These are phyloP conservation scores for Tetrahymena borealis DNA, from an alignment of 73 alveolate species.

Conservation along the genomic window DNA sequence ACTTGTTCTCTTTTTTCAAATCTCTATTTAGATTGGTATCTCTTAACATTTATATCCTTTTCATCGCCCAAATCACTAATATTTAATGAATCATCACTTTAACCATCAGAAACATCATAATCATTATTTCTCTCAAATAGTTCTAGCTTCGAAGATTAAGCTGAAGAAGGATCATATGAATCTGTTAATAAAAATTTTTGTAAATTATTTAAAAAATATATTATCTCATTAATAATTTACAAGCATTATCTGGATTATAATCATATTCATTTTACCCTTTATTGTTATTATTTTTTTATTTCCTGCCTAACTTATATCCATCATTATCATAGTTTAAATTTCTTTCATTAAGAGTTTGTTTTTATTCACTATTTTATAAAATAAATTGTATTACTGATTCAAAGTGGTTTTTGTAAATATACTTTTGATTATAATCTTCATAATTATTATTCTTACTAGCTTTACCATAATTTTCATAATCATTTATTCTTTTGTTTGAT, in stretches of 20 bases:
- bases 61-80: background rate
- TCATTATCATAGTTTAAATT: background rate
- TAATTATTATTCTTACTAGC: background rate
- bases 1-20: background rate
- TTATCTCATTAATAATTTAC: background rate
- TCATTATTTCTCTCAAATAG: background rate
- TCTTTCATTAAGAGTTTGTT: background rate
- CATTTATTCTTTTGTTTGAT: background rate
- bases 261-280: too few relatives aligned
- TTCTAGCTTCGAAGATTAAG: background rate
- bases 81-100: background rate
- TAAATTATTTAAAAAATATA: background rate
- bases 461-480: background rate
- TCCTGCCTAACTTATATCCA: background rate
- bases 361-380: background rate
- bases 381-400: background rate
- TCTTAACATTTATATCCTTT: background rate
- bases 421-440: background rate
- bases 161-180: background rate
- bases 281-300: background rate
- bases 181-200: background rate
- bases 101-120: background rate
- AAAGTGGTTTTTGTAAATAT: background rate
- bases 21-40: background rate
- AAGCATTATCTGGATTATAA: background rate